These are phyloP conservation scores for Camelina sativa DNA, from an alignment of 345 rosid species.

Conservation along the genomic window DNA sequence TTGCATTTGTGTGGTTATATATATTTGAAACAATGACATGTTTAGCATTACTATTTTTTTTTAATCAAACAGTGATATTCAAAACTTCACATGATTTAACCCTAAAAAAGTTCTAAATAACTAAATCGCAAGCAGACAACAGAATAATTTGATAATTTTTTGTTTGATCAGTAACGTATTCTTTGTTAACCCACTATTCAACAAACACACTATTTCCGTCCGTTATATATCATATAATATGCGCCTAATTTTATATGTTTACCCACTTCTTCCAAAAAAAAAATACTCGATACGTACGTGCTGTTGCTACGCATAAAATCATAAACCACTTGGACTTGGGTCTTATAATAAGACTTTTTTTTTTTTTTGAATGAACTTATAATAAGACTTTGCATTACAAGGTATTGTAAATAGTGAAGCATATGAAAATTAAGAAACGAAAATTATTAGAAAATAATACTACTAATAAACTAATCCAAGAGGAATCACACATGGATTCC, in stretches of 20 bases:
- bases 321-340: neutral
- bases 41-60: neutral
- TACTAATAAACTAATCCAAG: constrained; percentile 10
- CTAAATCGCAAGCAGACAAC: neutral
- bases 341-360: neutral
- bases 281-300: too few species aligned
- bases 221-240: too few species aligned
- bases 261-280: too few species aligned
- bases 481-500: constrained; percentile 44
- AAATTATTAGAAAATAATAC: neutral
- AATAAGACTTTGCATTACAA: neutral
- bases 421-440: neutral
- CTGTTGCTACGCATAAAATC: too few species aligned
- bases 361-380: too few species aligned
- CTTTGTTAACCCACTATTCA: too few species aligned
- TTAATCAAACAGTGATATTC: neutral
- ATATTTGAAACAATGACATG: neutral
- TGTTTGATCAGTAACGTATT: neutral
- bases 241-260: too few species aligned
- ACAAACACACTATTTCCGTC: too few species aligned
- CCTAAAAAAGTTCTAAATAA: neutral
- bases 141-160: neutral
- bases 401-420: neutral
- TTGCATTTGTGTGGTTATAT: neutral
- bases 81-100: neutral